These are phyloP conservation scores for Kodamaea plutei DNA, from an alignment of 1,139 yeast species.

Conservation along the genomic window DNA sequence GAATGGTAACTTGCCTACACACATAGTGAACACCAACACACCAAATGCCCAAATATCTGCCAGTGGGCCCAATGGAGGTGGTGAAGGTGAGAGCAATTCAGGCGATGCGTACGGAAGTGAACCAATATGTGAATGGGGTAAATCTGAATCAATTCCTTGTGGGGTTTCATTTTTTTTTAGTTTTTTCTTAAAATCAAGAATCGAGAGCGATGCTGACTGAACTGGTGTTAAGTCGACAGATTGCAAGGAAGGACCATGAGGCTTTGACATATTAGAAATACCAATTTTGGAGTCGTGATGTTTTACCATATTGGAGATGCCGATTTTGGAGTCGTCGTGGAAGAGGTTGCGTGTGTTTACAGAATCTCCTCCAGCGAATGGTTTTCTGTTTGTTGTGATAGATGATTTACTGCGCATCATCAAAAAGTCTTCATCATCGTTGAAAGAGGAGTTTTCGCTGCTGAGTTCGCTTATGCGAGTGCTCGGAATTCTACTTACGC, in stretches of 20 bases:
- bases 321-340: conserved; percentile 32
- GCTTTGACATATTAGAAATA: conserved; percentile 21
- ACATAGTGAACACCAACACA: conserved; percentile 67
- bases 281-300: conserved; percentile 37
- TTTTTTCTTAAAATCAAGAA: conserved; percentile 14
- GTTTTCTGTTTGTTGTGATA: conserved; percentile 28
- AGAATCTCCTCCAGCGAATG: conserved; percentile 33
- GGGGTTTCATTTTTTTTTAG: conserved; percentile 7
- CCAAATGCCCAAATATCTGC: conserved; percentile 94
- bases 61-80: conserved; percentile 66
- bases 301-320: conserved; percentile 24
- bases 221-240: conserved; percentile 33
- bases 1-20: conserved; percentile 75
- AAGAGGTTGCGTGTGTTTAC: conserved; percentile 20
- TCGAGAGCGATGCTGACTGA: conserved; percentile 14
- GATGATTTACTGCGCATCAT: conserved; percentile 49
- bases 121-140: conserved; percentile 73
- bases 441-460: conserved; percentile 1
- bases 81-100: conserved; percentile 63
- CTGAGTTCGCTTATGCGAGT: neutral
- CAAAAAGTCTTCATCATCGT: conserved; percentile 14
- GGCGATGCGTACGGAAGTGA: conserved; percentile 93
- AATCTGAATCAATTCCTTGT: conserved; percentile 30
- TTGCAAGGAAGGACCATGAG: conserved; percentile 36
- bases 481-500: conserved; percentile 20